Conservation (phyloP, 257 asterid genomes). For the Osmanthus fragrans region DNA sequence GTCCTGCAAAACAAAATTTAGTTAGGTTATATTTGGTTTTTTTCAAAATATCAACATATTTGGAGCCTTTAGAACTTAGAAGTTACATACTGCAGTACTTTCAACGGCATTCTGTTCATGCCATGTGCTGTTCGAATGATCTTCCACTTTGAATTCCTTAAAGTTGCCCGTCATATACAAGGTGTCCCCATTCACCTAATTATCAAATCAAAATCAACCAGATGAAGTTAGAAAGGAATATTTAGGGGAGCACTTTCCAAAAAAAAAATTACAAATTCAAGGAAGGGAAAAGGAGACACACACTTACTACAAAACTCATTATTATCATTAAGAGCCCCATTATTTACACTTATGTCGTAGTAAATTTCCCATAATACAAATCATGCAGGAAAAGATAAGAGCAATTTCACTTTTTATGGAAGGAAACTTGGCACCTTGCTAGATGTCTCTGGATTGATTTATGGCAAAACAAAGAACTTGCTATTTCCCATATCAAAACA, state of each 20-base stretch:
- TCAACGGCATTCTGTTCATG: constrained; percentile 71
- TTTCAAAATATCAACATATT: constrained; percentile 15
- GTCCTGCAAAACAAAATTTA: constrained; percentile 55
- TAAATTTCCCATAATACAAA: not conserved
- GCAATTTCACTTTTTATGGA: not conserved
- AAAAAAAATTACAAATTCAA: not conserved
- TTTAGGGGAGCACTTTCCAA: not conserved
- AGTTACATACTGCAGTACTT: constrained; percentile 77
- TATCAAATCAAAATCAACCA: constrained; percentile 17
- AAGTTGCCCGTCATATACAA: constrained; percentile 78
- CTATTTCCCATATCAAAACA: not conserved
- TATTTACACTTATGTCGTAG: not conserved
- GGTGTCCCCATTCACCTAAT: constrained; percentile 92
- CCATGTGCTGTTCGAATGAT: constrained; percentile 63
- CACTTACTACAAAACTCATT: not conserved
- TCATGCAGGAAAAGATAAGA: not conserved
- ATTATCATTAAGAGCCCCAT: not conserved
- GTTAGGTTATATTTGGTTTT: not conserved
- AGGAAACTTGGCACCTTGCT: not conserved
- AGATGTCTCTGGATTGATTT: not conserved
- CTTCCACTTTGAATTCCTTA: constrained; percentile 83
- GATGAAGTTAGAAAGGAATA: not conserved
- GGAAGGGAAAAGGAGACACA: not conserved
- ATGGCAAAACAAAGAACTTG: not conserved
- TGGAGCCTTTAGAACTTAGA: constrained; percentile 13